These are phyloP conservation scores for Cladorrhinum sp. DNA, from an alignment of 2,329 filamentous ascomycete genomes.

Conservation along the genomic window DNA sequence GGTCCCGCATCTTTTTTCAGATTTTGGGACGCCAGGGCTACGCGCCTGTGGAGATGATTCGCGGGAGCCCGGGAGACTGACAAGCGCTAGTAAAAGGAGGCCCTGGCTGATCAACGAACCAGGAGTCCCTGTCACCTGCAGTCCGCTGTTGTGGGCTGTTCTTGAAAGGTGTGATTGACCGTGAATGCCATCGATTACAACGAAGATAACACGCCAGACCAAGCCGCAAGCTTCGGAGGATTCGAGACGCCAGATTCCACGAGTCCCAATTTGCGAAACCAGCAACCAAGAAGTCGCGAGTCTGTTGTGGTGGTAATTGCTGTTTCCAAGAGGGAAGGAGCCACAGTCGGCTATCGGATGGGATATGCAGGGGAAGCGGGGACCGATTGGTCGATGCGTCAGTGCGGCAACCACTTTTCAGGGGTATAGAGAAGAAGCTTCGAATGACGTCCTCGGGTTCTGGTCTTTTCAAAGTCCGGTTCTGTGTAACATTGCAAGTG, in stretches of 20 bases:
- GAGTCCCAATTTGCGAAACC: no score
- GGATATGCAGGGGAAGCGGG: slow-evolving; percentile 4
- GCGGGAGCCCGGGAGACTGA: slow-evolving; percentile 2
- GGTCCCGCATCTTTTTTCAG: slow-evolving; percentile 8
- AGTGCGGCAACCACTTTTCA: neutral
- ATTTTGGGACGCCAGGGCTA: neutral
- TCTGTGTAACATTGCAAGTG: neutral
- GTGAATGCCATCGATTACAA: no score
- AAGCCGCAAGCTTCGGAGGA: no score
- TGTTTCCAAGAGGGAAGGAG: neutral
- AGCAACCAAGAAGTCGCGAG: neutral
- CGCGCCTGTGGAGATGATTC: slow-evolving; percentile 11
- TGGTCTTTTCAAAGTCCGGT: neutral
- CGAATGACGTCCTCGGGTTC: slow-evolving; percentile 5
- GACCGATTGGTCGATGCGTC: slow-evolving; percentile 1
- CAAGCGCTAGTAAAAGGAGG: slow-evolving; percentile 1
- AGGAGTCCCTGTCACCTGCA: slow-evolving; percentile 7
- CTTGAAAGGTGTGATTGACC: neutral
- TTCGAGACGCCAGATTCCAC: no score
- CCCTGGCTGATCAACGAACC: slow-evolving; percentile 5
- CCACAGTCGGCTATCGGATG: slow-evolving; percentile 3
- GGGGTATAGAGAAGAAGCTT: slow-evolving; percentile 4
- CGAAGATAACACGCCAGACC: no score
- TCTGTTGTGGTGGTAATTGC: neutral
- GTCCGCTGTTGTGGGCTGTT: neutral